A percentile compares a stretch with the other conserved stretches of the same genome.
Conservation (phyloP, 306 rosid genomes). For the Gastrolobium villosum region DNA sequence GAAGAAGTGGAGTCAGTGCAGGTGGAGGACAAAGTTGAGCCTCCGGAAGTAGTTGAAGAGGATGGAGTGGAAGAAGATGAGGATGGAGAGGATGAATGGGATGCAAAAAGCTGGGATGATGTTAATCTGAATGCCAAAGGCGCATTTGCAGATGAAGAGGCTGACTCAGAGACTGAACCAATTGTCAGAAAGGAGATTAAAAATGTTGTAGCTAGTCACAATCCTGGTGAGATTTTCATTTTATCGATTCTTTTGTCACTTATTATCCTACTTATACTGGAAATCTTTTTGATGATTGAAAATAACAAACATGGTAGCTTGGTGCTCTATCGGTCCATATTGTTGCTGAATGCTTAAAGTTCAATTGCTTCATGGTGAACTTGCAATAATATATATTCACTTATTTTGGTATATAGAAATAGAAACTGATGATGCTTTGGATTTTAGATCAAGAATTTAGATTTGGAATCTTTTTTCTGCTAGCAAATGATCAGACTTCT, state of each 20-base stretch:
- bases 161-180: conserved; percentile 70
- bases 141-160: conserved; percentile 95
- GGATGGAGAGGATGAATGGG: conserved; percentile 94
- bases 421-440: conserved; percentile 22
- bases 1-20: conserved; percentile 63
- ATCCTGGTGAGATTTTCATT: conserved; percentile 59
- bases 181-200: conserved; percentile 58
- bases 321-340: not conserved
- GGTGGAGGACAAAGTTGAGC: conserved; percentile 66
- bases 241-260: conserved; percentile 6
- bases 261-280: not conserved
- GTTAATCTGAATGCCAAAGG: conserved; percentile 69
- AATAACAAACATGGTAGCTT: not conserved
- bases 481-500: conserved; percentile 2
- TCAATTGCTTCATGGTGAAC: not conserved
- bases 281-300: conserved; percentile 37
- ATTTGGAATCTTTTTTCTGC: conserved; percentile 9
- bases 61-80: conserved; percentile 73
- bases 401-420: not conserved
- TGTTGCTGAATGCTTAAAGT: conserved; percentile 7
- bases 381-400: not conserved
- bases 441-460: conserved; percentile 18
- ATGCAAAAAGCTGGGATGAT: conserved; percentile 97
- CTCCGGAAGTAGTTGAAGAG: conserved; percentile 67
- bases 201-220: conserved; percentile 51